A percentile compares a stretch with the other conserved stretches of the same genome.
Evolutionary conservation across 352 stramenopile genomes (phyloP).

Genomic region (Phytopythium montanum): DNA sequence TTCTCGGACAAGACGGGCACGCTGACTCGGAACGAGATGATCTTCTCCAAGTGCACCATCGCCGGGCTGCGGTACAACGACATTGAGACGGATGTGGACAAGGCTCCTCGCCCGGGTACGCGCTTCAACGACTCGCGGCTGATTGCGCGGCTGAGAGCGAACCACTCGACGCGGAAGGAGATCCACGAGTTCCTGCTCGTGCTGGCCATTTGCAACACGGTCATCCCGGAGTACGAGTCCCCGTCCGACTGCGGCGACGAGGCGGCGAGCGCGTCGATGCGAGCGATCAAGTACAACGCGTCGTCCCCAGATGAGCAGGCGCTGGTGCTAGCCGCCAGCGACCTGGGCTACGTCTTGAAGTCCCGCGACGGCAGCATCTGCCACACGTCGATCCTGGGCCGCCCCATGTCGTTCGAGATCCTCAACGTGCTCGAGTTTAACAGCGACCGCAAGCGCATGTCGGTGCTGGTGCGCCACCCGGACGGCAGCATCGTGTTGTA

Average conservation of each 20-base stretch:
- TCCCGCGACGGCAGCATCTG: constrained; percentile 66
- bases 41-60: constrained; percentile 92
- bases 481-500: constrained; percentile 74
- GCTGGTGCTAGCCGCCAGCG: constrained; percentile 66
- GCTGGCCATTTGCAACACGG: constrained; percentile 86
- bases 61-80: constrained; percentile 90
- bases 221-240: constrained; percentile 73
- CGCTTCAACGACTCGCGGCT: constrained; percentile 78
- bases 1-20: constrained; percentile 90
- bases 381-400: constrained; percentile 62
- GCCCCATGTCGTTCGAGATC: constrained; percentile 85
- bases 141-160: constrained; percentile 65
- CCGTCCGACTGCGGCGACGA: constrained; percentile 18
- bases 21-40: constrained; percentile 87
- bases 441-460: constrained; percentile 98
- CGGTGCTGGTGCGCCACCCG: constrained; percentile 90
- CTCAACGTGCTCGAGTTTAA: constrained; percentile 98
- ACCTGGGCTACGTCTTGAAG: constrained; percentile 70
- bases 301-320: constrained; percentile 84
- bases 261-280: neutral
- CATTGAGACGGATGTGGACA: constrained; percentile 52
- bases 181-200: constrained; percentile 85
- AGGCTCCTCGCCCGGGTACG: constrained; percentile 48
- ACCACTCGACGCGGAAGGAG: constrained; percentile 80
- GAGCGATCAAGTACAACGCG: constrained; percentile 74